Conservation (phyloP, 2,329 filamentous ascomycete genomes). For the Xylaria sp. region DNA sequence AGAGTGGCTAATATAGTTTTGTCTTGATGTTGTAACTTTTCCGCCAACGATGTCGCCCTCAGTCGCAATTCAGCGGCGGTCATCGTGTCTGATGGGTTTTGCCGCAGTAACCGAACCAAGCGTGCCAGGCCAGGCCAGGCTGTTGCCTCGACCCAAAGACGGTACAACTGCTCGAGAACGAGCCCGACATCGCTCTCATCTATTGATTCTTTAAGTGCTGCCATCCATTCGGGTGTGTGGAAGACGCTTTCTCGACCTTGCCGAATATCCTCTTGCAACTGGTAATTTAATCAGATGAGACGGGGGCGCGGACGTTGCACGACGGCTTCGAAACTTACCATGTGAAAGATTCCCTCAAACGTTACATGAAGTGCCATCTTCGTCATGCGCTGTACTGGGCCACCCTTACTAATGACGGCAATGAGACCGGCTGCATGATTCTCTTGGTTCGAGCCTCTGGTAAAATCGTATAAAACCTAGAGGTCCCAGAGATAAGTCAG, state of each 20-base stretch:
- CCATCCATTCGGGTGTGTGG: conserved; percentile 39
- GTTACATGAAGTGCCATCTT: conserved; percentile 43
- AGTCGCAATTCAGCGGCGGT: conserved; percentile 40
- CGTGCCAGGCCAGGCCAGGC: conserved; percentile 44
- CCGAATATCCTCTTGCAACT: conserved; percentile 47
- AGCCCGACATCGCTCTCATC: conserved; percentile 31
- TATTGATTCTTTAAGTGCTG: conserved; percentile 39
- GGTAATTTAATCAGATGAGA: conserved; percentile 30
- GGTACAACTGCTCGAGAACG: conserved; percentile 41
- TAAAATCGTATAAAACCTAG: conserved; percentile 44
- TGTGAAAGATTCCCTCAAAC: conserved; percentile 45
- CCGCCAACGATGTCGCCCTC: conserved; percentile 36
- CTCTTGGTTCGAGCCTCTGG: conserved; percentile 44
- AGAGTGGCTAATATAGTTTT: conserved; percentile 37
- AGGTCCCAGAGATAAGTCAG: not conserved
- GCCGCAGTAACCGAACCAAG: conserved; percentile 38
- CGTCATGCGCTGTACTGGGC: conserved; percentile 40
- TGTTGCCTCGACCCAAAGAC: conserved; percentile 43
- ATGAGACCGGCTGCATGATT: conserved; percentile 45
- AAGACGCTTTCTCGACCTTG: conserved; percentile 43
- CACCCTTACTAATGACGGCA: conserved; percentile 42
- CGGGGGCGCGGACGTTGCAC: not conserved
- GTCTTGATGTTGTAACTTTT: conserved; percentile 39
- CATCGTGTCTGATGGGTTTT: conserved; percentile 39
- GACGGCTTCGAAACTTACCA: conserved; percentile 37